Base-by-base conservation (phyloP, 139 green algal species). In the Pseudopediastrum boryanum region DNA sequence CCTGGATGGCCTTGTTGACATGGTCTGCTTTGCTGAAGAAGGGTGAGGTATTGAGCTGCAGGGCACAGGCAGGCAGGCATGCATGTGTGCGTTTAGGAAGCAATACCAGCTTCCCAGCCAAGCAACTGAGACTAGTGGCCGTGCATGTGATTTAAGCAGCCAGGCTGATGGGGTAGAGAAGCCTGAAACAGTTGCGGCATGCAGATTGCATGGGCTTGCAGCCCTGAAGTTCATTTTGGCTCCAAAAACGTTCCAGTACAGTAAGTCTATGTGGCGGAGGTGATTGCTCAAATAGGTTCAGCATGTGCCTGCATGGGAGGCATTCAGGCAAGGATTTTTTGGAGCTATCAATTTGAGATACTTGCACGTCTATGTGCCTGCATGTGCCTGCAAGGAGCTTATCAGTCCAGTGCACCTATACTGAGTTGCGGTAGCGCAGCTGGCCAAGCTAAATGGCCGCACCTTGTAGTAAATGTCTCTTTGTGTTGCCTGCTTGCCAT, bases 401-500 rank as follows among this genome's bases (percentile, higher is more conserved):
- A 16, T n/a, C 19, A 58, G 21, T 16, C 48, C 48, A 58, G 48
- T 58, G 48, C 48, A 58, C 48, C 21, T 58, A 16, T 75, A 29
- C 29, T 61, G 38, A 9, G 19, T 41, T 21, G 44, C 61, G 38
- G 65, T 52, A 21, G 38, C 23, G 65, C 10, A 39, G 54, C 54
- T 33, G 33, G 54, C 54, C 54, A n/a, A 27, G 54, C 16, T 10
- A 64, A 64, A 58, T 29, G 31, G 21, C 23, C 64, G 41, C 36
- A 87, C 80, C 61, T 48, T 83, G 81, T 95, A 95, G 79, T 91
- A 95, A 35, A 95, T 52, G 39, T 94, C 91, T 0, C 91, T 78
- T 78, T 95, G 91, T 4, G 89, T 94, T 27, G 82, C 83, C 42
- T 71, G 66, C 13, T 67, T 69, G 0, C 83, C 85, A 19, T 58